These are phyloP conservation scores for Dryas integrifolia DNA, from an alignment of 331 rosid genomes.

Conservation along the genomic window DNA sequence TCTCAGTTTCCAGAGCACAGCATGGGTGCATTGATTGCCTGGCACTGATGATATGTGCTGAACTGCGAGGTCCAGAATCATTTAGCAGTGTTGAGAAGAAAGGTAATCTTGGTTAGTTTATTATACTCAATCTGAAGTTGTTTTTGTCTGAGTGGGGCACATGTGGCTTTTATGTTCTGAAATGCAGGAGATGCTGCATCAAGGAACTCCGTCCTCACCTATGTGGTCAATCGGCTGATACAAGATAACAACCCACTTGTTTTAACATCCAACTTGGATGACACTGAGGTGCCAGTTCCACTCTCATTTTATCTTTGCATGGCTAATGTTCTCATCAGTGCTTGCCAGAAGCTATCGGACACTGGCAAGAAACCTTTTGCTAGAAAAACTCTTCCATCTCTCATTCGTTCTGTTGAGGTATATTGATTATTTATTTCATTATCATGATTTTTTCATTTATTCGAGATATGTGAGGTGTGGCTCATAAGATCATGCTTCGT, in stretches of 20 bases:
- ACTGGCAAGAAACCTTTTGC: constrained; percentile 54
- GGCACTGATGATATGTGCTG: constrained; percentile 82
- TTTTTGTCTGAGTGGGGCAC: constrained; percentile 12
- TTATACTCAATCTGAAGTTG: constrained; percentile 13
- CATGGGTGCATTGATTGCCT: constrained; percentile 93
- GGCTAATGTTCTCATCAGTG: constrained; percentile 91
- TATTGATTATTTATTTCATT: constrained; percentile 15
- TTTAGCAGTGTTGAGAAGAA: constrained; percentile 36
- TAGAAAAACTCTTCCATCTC: constrained; percentile 48
- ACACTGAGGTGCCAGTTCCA: constrained; percentile 32
- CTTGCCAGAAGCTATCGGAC: constrained; percentile 72
- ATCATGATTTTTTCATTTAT: constrained; percentile 1
- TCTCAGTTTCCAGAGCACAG: constrained; percentile 73
- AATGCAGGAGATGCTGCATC: constrained; percentile 40
- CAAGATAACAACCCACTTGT: constrained; percentile 26
- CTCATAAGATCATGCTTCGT: constrained; percentile 16
- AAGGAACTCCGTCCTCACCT: constrained; percentile 39
- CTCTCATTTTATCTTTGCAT: constrained; percentile 67
- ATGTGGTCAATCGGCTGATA: constrained; percentile 46
- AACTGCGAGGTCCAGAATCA: constrained; percentile 53
- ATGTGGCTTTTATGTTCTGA: constrained; percentile 29
- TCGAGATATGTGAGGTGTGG: constrained; percentile 6
- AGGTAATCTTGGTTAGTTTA: constrained; percentile 34
- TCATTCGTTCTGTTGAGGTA: constrained; percentile 66
- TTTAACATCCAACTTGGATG: constrained; percentile 27